Conservation (phyloP, 345 rosid genomes). For the Corchorus capsularis region DNA sequence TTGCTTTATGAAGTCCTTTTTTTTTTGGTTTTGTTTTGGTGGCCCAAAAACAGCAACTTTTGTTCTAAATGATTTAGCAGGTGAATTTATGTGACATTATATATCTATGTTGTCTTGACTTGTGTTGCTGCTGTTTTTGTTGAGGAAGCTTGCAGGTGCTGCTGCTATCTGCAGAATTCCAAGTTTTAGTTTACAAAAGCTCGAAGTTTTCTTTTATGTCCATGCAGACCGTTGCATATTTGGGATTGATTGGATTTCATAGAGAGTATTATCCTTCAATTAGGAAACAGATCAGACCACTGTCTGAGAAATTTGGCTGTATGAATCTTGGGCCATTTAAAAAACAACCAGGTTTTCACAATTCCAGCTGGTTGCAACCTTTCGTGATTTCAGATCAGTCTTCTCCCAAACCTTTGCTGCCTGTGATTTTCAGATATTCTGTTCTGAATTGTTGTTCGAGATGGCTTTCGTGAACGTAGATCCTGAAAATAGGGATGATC, state of each 20-base stretch:
- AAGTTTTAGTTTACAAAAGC: slow-evolving; percentile 32
- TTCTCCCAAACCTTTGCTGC: slow-evolving; percentile 10
- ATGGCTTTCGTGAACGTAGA: slow-evolving; percentile 80
- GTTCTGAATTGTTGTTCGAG: slow-evolving; percentile 23
- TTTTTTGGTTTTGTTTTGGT: too few species aligned
- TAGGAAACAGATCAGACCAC: slow-evolving; percentile 37
- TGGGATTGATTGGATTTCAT: slow-evolving; percentile 50
- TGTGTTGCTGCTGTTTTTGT: neutral
- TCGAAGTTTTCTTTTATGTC: slow-evolving; percentile 48
- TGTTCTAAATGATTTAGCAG: too few species aligned
- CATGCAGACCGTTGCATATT: slow-evolving; percentile 1
- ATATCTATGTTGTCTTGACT: neutral
- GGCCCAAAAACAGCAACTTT: too few species aligned
- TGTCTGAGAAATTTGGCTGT: slow-evolving; percentile 17
- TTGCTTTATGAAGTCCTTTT: too few species aligned
- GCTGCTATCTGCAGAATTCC: slow-evolving; percentile 23
- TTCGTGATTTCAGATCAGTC: slow-evolving; percentile 18
- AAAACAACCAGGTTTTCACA: slow-evolving; percentile 20
- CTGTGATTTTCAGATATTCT: neutral
- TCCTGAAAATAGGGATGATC: slow-evolving; percentile 77
- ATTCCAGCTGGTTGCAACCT: slow-evolving; percentile 46
- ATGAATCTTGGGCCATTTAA: slow-evolving; percentile 42
- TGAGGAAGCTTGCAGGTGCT: neutral
- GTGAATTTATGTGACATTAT: too few species aligned
- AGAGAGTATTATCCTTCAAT: slow-evolving; percentile 47